Evolutionary conservation across 495 filamentous ascomycete species (phyloP), one percentile per base, ranked within the genome.

Genomic region (Stereocaulon alpinum): DNA sequence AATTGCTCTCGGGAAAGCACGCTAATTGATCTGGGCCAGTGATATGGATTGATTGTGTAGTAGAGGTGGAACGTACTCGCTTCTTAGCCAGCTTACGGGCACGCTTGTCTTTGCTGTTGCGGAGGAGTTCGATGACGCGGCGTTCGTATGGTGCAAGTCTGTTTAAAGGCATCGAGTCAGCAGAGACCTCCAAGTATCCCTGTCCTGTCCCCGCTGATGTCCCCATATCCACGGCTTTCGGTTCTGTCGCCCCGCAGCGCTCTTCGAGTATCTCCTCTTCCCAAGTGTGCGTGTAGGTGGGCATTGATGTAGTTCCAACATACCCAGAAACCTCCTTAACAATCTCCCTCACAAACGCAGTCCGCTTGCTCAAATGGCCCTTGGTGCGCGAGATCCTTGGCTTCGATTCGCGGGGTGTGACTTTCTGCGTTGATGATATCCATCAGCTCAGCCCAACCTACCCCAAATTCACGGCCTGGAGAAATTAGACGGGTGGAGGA

Each of bases 41-140:
- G 24, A 29, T 55, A 51, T 56, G 47, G 22, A 22, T 17, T 6
- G 40, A n/a, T 20, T 4, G 29, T 4, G 43, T 17, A 24, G 48
- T 17, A 57, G 12, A 40, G 6, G n/a, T 22, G 30, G 61, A 51
- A 83, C 80, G 63, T 82, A 89, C 88, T 77, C 93, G 82, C 86
- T 95, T 96, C 92, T 98, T 98, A 66, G 93, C 93, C 71, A 96
- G 86, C 85, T 97, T 97, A 65, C 93, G 82, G 63, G 93, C 93
- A 77, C 93, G 89, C 87, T 98, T 98, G 77, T 98, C 93, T 80
- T 95, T 95, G 80, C 86, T 84, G 83, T 97, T 98, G 67, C 93
- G 89, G 74, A 98, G 85, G 66, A 98, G 81, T 84, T 98, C 93
- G 74, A 97, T 94, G 71, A 98, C 88, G 69, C 93, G 91, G 73